Conservation (phyloP, 2,329 filamentous ascomycete genomes). For the Xylaria digitata region DNA sequence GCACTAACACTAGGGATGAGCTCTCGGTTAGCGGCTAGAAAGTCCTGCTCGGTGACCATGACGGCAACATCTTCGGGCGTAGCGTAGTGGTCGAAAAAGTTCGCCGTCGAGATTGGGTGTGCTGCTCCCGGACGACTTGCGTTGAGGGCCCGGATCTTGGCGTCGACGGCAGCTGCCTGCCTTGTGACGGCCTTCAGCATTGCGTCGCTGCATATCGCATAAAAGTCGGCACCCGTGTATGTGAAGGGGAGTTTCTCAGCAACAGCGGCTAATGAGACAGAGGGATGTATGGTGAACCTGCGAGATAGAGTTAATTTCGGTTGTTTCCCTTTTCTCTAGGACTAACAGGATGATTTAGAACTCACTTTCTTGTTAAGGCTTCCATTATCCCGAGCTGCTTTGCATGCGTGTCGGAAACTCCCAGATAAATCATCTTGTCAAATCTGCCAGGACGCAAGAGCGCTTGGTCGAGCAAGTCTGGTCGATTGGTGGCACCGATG, state of each 20-base stretch:
- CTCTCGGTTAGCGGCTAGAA: slow-evolving; percentile 81
- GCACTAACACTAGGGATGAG: slow-evolving; percentile 93
- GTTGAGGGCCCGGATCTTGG: slow-evolving; percentile 80
- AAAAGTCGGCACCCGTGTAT: slow-evolving; percentile 97
- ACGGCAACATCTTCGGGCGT: slow-evolving; percentile 85
- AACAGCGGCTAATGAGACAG: slow-evolving; percentile 79
- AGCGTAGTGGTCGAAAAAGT: slow-evolving; percentile 95
- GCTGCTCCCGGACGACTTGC: slow-evolving; percentile 52
- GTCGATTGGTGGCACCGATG: slow-evolving; percentile 94
- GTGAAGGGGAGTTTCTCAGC: slow-evolving; percentile 87
- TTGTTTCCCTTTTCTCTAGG: slow-evolving; percentile 13
- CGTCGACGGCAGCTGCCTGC: slow-evolving; percentile 84
- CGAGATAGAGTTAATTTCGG: slow-evolving; percentile 20
- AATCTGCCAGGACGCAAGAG: slow-evolving; percentile 90
- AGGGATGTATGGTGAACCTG: slow-evolving; percentile 86
- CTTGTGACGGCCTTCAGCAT: slow-evolving; percentile 99
- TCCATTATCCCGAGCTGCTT: slow-evolving; percentile 96
- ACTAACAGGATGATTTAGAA: slow-evolving; percentile 40
- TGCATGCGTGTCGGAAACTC: slow-evolving; percentile 94
- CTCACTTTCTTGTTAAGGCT: slow-evolving; percentile 91
- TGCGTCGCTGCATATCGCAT: slow-evolving; percentile 95
- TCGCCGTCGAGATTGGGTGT: slow-evolving; percentile 80
- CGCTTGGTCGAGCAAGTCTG: slow-evolving; percentile 91
- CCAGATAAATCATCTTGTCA: slow-evolving; percentile 98
- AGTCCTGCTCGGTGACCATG: slow-evolving; percentile 89